phyloP scores from a whole-genome alignment of 768 basidiomycete species.

The Suillus placidus region DNA sequence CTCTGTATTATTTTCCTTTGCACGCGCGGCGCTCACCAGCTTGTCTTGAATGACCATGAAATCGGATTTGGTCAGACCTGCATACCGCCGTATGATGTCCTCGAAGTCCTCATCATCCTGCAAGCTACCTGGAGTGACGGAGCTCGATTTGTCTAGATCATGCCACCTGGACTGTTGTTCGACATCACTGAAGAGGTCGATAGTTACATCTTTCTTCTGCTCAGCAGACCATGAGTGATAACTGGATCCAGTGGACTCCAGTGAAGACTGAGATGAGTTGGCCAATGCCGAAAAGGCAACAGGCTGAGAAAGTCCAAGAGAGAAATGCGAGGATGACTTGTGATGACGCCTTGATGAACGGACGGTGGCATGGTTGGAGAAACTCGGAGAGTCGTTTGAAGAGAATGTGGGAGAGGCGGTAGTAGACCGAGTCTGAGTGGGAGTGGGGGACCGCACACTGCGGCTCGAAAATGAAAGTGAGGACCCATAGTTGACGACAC shows the following conservation, averaged over 20 bases:
- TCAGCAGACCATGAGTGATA: constrained; percentile 79
- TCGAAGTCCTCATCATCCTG: constrained; percentile 64
- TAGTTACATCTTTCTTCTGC: constrained; percentile 53
- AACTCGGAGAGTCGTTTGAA: constrained; percentile 29
- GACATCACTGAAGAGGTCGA: constrained; percentile 54
- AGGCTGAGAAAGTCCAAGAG: constrained; percentile 53
- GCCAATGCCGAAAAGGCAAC: constrained; percentile 70
- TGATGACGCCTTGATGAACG: constrained; percentile 59
- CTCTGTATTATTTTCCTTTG: constrained; percentile 60
- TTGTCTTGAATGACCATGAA: constrained; percentile 75
- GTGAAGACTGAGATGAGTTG: constrained; percentile 78
- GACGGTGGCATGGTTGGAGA: constrained; percentile 40
- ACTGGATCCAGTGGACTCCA: constrained; percentile 82
- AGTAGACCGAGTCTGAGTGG: constrained; percentile 66
- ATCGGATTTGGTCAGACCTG: constrained; percentile 71
- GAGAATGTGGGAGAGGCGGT: constrained; percentile 49
- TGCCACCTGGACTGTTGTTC: constrained; percentile 64
- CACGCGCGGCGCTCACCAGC: constrained; percentile 63
- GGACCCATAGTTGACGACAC: constrained; percentile 49
- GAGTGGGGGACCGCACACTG: constrained; percentile 62
- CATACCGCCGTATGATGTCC: constrained; percentile 63
- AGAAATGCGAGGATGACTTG: constrained; percentile 52
- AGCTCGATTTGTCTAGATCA: constrained; percentile 57
- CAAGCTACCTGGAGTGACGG: constrained; percentile 51
- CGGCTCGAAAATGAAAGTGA: constrained; percentile 44